A percentile compares a stretch with the other conserved stretches of the same genome.
Evolutionary conservation across 768 basidiomycete species (phyloP).

Genomic region (Leccinum arenicola): DNA sequence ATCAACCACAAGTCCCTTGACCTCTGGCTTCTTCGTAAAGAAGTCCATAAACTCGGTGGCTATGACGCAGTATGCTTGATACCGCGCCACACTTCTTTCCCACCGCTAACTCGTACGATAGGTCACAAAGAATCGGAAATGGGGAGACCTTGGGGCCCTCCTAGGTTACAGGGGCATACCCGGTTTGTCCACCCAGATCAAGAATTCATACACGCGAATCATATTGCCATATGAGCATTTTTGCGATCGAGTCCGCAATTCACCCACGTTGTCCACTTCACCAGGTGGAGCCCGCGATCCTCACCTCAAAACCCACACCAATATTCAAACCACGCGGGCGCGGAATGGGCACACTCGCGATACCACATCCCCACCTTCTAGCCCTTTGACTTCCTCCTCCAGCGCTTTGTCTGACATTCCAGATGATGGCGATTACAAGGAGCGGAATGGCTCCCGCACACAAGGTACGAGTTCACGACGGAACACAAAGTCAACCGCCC

Average conservation of each 20-base stretch:
- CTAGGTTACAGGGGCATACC: slow-evolving; percentile 82
- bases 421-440: slow-evolving; percentile 67
- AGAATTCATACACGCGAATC: slow-evolving; percentile 85
- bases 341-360: slow-evolving; percentile 41
- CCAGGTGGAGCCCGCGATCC: slow-evolving; percentile 41
- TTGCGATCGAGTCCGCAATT: slow-evolving; percentile 69
- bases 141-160: slow-evolving; percentile 81
- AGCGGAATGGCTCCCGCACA: slow-evolving; percentile 43
- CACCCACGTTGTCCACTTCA: slow-evolving; percentile 44
- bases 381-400: slow-evolving; percentile 74
- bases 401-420: slow-evolving; percentile 79
- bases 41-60: slow-evolving; percentile 87
- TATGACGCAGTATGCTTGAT: slow-evolving; percentile 69
- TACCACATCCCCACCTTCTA: slow-evolving; percentile 61
- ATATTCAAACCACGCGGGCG: slow-evolving; percentile 41
- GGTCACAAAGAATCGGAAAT: slow-evolving; percentile 83
- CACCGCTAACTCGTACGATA: slow-evolving; percentile 35
- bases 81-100: slow-evolving; percentile 14
- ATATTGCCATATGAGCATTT: slow-evolving; percentile 97
- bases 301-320: slow-evolving; percentile 54
- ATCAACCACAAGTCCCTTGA: slow-evolving; percentile 93
- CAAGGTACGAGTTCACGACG: slow-evolving; percentile 46
- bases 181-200: slow-evolving; percentile 83
- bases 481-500: slow-evolving; percentile 49
- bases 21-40: slow-evolving; percentile 89